Conservation (phyloP, 2,329 filamentous ascomycete species). For the Xylariaceae sp. region DNA sequence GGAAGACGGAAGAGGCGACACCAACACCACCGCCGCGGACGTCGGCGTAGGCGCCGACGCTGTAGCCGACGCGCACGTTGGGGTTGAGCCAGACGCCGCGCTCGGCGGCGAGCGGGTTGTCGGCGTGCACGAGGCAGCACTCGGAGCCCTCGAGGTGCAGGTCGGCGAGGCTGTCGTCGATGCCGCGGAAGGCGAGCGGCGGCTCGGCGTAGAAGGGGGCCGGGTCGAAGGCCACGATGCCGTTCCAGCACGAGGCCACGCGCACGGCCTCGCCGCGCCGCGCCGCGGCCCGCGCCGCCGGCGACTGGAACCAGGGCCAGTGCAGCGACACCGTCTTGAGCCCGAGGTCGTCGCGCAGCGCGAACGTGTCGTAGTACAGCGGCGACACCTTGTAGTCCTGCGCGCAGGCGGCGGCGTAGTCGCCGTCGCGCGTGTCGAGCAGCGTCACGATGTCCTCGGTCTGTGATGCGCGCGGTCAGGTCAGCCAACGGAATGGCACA, state of each 20-base stretch:
- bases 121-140: slow-evolving; percentile 54
- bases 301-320: slow-evolving; percentile 53
- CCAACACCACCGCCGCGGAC: too few species aligned
- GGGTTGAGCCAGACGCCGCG: slow-evolving; percentile 50
- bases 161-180: slow-evolving; percentile 48
- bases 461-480: slow-evolving; percentile 9
- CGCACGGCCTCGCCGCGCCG: slow-evolving; percentile 43
- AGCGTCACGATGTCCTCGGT: slow-evolving; percentile 43
- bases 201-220: slow-evolving; percentile 37
- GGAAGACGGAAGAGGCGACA: slow-evolving; percentile 31
- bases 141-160: slow-evolving; percentile 53
- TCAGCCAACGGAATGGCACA: too few species aligned
- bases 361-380: slow-evolving; percentile 54
- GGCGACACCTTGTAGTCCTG: slow-evolving; percentile 50
- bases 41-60: slow-evolving; percentile 29
- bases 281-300: slow-evolving; percentile 35
- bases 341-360: slow-evolving; percentile 46
- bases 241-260: slow-evolving; percentile 63
- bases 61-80: slow-evolving; percentile 46
- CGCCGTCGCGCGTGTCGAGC: slow-evolving; percentile 44
- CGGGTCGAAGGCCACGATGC: slow-evolving; percentile 42
- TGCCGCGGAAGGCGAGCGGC: slow-evolving; percentile 52
- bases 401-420: slow-evolving; percentile 53
- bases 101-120: slow-evolving; percentile 38
- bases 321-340: slow-evolving; percentile 42